Evolutionary conservation across 2,329 filamentous ascomycete species (phyloP).

Genomic region (Pseudogymnoascus sp.): DNA sequence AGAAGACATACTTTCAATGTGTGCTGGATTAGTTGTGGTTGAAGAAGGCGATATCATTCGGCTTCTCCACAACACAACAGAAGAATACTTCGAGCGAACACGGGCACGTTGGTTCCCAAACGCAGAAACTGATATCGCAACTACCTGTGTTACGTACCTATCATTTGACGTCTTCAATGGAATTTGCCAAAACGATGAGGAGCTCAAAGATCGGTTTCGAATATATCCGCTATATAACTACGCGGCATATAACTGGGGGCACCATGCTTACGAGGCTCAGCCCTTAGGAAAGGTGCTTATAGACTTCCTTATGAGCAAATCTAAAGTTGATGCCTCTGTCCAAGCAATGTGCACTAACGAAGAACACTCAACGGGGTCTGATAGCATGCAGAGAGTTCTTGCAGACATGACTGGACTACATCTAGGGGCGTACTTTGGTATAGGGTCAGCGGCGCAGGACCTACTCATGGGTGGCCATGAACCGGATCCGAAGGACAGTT

Average conservation of each 20-base stretch:
- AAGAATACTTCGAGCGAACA: conserved; percentile 35
- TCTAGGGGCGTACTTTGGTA: conserved; percentile 13
- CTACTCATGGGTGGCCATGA: background rate
- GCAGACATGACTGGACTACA: too few species aligned
- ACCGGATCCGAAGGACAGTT: background rate
- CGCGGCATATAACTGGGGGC: conserved; percentile 13
- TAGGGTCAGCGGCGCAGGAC: conserved; percentile 13
- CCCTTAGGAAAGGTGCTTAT: too few species aligned
- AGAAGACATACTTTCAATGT: conserved; percentile 14
- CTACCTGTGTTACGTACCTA: conserved; percentile 22
- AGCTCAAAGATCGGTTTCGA: conserved; percentile 9
- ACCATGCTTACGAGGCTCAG: background rate
- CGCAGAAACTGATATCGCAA: conserved; percentile 13
- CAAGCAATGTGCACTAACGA: too few species aligned
- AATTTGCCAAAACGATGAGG: conserved; percentile 11
- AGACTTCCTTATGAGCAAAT: too few species aligned
- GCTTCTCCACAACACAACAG: conserved; percentile 25
- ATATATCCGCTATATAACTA: background rate
- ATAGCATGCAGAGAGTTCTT: too few species aligned
- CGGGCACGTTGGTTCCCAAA: conserved; percentile 2
- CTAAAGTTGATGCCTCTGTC: too few species aligned
- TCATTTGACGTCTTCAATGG: conserved; percentile 26
- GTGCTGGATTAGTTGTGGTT: conserved; percentile 19
- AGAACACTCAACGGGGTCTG: too few species aligned
- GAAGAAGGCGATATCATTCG: conserved; percentile 14